Percentiles rank a stretch among this genome's conserved stretches.
phyloP scores from a whole-genome alignment of 495 filamentous ascomycete genomes.

The Hyaloscypha bicolor region DNA sequence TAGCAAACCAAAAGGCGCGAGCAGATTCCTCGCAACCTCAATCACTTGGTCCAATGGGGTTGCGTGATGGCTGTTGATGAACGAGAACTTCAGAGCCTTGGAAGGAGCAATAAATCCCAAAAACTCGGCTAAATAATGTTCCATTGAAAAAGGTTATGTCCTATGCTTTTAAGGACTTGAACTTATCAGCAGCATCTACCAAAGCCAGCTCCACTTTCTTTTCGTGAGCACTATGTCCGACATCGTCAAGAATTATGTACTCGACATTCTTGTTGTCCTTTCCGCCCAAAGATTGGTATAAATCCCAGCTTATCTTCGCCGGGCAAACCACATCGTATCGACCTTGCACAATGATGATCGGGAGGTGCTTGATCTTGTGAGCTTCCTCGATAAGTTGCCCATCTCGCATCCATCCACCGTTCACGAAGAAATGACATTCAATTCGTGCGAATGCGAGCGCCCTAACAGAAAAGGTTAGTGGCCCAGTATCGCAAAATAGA shows the following conservation, averaged over 20 bases:
- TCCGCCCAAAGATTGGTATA: conserved; percentile 42
- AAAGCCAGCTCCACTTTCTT: conserved; percentile 24
- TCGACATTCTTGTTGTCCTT: conserved; percentile 34
- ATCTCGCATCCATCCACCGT: conserved; percentile 42
- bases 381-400: conserved; percentile 43
- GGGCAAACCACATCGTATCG: conserved; percentile 48
- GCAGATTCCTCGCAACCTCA: too few relatives aligned
- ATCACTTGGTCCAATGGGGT: too few relatives aligned
- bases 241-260: conserved; percentile 39
- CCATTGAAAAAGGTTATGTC: neutral
- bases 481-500: neutral
- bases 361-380: conserved; percentile 44
- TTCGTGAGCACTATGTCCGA: conserved; percentile 40
- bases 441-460: conserved; percentile 36
- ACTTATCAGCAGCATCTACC: conserved; percentile 31
- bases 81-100: too few relatives aligned
- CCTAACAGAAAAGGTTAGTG: conserved; percentile 12
- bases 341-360: conserved; percentile 47
- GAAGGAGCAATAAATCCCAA: too few relatives aligned
- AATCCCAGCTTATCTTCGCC: conserved; percentile 42
- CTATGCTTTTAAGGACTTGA: conserved; percentile 24
- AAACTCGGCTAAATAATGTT: neutral
- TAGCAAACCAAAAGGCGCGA: too few relatives aligned
- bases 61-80: too few relatives aligned
- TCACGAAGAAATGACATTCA: conserved; percentile 40